These are phyloP conservation scores for Starmerella cellae DNA, from an alignment of 805 yeast genomes.

Conservation along the genomic window DNA sequence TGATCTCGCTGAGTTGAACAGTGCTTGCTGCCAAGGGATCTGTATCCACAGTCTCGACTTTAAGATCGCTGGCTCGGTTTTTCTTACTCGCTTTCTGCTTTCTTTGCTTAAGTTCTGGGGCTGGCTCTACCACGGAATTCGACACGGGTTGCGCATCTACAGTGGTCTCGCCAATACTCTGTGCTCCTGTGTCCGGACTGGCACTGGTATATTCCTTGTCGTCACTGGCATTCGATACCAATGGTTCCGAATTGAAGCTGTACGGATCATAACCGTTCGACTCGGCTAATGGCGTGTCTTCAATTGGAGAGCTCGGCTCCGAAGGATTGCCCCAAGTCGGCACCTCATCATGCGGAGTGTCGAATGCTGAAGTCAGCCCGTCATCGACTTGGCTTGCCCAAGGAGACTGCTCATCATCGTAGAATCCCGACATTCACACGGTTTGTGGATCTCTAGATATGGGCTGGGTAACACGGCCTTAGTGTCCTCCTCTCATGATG, in stretches of 20 bases:
- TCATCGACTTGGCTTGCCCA: slow-evolving; percentile 7
- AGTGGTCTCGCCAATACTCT: not conserved
- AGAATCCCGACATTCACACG: slow-evolving; percentile 1
- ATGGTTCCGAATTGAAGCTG: not conserved
- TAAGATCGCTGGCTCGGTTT: slow-evolving; percentile 9
- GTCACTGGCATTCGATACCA: not conserved
- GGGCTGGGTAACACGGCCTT: no score
- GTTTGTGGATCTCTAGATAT: no score
- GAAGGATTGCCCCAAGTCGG: not conserved
- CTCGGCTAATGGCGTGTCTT: not conserved
- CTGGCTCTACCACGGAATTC: not conserved
- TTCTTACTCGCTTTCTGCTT: slow-evolving; percentile 1
- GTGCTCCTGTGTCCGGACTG: not conserved
- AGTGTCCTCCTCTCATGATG: no score
- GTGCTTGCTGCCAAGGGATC: slow-evolving; percentile 13
- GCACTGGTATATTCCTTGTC: not conserved
- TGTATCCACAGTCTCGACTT: slow-evolving; percentile 8
- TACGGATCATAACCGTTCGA: not conserved
- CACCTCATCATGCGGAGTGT: not conserved
- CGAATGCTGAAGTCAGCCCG: not conserved
- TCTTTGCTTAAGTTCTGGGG: slow-evolving; percentile 1
- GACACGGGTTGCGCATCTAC: not conserved
- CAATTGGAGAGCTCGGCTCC: not conserved
- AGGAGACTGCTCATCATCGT: slow-evolving; percentile 5
- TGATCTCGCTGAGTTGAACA: slow-evolving; percentile 6